Evolutionary conservation across 2,329 filamentous ascomycete species (phyloP).

Genomic region (Massarina eburnea): DNA sequence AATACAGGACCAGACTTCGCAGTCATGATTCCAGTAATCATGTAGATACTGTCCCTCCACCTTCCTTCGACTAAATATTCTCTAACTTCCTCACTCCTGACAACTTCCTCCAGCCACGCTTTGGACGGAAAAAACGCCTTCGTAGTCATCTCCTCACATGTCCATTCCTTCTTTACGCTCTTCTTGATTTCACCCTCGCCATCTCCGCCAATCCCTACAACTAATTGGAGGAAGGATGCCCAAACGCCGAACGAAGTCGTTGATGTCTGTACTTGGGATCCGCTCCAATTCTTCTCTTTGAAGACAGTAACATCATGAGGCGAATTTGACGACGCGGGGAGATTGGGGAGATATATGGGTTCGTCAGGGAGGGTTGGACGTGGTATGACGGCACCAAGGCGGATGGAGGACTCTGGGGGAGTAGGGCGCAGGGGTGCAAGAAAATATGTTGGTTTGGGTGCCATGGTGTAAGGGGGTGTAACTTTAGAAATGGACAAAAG

Average conservation of each 20-base stretch:
- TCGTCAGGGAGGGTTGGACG: constrained; percentile 9
- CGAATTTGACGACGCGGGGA: background rate
- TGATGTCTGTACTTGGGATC: background rate
- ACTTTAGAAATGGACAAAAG: too few species aligned
- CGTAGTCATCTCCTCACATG: constrained; percentile 4
- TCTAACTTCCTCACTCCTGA: background rate
- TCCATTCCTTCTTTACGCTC: background rate
- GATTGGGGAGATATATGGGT: constrained; percentile 4
- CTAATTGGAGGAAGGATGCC: constrained; percentile 10
- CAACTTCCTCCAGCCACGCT: background rate
- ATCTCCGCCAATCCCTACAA: constrained; percentile 8
- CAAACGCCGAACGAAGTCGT: constrained; percentile 9
- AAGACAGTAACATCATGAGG: background rate
- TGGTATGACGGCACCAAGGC: constrained; percentile 11
- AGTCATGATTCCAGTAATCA: constrained; percentile 13
- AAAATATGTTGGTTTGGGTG: constrained; percentile 7
- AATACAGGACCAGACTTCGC: background rate
- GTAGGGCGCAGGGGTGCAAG: constrained; percentile 6
- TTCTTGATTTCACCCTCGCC: background rate
- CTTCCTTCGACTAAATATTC: constrained; percentile 3
- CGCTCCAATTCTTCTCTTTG: constrained; percentile 3
- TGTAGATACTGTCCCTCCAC: constrained; percentile 8
- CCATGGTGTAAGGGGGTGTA: background rate
- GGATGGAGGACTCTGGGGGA: constrained; percentile 8
- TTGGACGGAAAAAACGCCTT: background rate